Evolutionary conservation across 164 flowering plant species (phyloP).

Genomic region (Nymphaea thermarum): DNA sequence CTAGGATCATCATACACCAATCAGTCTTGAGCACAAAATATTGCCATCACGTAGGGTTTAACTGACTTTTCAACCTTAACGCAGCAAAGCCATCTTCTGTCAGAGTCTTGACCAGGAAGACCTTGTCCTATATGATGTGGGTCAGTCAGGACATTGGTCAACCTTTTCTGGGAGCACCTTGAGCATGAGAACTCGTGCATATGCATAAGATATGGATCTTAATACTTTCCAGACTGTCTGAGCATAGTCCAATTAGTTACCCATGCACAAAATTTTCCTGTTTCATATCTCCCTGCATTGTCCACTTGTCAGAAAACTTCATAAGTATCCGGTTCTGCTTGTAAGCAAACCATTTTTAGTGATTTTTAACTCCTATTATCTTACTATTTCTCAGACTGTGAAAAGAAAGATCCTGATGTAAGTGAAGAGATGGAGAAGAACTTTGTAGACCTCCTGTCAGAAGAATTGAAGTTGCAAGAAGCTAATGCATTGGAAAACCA

Average conservation of each 20-base stretch:
- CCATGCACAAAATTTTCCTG: background rate
- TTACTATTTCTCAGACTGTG: conserved; percentile 27
- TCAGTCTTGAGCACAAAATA: background rate
- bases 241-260: too few relatives aligned
- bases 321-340: background rate
- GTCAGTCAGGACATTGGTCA: too few relatives aligned
- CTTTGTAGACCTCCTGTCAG: conserved; percentile 35
- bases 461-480: conserved; percentile 41
- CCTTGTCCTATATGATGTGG: background rate
- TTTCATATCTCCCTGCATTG: background rate
- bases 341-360: background rate
- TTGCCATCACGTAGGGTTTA: too few relatives aligned
- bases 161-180: too few relatives aligned
- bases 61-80: too few relatives aligned
- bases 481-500: conserved; percentile 40
- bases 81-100: too few relatives aligned
- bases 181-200: too few relatives aligned
- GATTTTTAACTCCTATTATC: background rate
- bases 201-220: too few relatives aligned
- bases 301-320: background rate
- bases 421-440: conserved; percentile 39
- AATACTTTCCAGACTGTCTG: too few relatives aligned
- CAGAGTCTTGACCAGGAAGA: too few relatives aligned
- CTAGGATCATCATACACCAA: background rate
- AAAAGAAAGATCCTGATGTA: conserved; percentile 57